Evolutionary conservation across 2,329 filamentous ascomycete species (phyloP).

Genomic region (Cryphonectria naterciae): DNA sequence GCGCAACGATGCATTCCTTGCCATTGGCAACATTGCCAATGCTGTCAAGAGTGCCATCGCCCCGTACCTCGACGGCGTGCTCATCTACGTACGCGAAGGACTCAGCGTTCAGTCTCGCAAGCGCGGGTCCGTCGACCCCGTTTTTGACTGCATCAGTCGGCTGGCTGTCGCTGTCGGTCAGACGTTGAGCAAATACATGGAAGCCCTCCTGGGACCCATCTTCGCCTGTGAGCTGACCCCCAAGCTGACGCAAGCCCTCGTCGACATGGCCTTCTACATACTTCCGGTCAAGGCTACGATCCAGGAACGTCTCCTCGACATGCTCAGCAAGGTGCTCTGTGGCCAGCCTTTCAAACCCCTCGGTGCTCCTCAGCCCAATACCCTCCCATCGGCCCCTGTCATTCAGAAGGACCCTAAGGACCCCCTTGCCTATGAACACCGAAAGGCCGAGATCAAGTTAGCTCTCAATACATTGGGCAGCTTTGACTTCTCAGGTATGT

Average conservation of each 20-base stretch:
- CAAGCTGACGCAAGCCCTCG: slow-evolving; percentile 90
- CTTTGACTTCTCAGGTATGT: slow-evolving; percentile 78
- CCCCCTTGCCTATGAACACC: slow-evolving; percentile 75
- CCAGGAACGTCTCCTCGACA: slow-evolving; percentile 89
- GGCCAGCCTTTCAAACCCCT: slow-evolving; percentile 90
- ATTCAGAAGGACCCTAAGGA: slow-evolving; percentile 88
- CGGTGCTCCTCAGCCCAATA: slow-evolving; percentile 83
- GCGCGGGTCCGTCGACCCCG: slow-evolving; percentile 70
- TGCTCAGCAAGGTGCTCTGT: slow-evolving; percentile 91
- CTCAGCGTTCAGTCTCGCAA: slow-evolving; percentile 77
- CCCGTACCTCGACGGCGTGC: slow-evolving; percentile 90
- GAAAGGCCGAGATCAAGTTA: slow-evolving; percentile 86
- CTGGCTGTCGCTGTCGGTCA: slow-evolving; percentile 94
- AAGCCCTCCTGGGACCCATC: slow-evolving; percentile 90
- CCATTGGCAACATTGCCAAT: slow-evolving; percentile 94
- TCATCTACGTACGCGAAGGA: slow-evolving; percentile 91
- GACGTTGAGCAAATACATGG: slow-evolving; percentile 97
- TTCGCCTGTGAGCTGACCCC: slow-evolving; percentile 95
- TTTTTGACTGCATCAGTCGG: slow-evolving; percentile 98
- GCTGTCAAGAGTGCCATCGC: slow-evolving; percentile 94
- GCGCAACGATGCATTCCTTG: slow-evolving; percentile 89
- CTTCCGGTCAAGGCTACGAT: slow-evolving; percentile 91
- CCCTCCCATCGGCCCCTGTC: slow-evolving; percentile 78
- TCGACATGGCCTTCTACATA: slow-evolving; percentile 99
- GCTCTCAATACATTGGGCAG: slow-evolving; percentile 95